Conservation (phyloP, 352 stramenopile genomes). For the Pythium phragmitis region DNA sequence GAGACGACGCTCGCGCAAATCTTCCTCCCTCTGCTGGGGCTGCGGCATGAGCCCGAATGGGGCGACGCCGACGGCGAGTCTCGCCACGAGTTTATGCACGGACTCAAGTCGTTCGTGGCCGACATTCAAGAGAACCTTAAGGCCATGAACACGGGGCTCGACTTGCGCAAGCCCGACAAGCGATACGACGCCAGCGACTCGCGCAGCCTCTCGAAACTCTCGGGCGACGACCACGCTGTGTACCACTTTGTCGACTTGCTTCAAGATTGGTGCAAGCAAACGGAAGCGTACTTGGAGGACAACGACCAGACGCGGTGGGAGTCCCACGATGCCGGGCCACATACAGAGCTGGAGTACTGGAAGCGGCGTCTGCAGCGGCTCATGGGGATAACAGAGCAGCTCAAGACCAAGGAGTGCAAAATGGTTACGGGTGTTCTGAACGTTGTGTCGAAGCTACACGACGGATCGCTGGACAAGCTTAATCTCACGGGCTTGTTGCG, state of each 20-base stretch:
- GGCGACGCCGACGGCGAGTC: slow-evolving; percentile 61
- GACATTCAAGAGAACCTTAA: slow-evolving; percentile 90
- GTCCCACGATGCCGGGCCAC: slow-evolving; percentile 74
- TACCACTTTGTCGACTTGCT: slow-evolving; percentile 87
- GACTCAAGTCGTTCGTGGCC: slow-evolving; percentile 73
- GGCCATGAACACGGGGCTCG: slow-evolving; percentile 84
- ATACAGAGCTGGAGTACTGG: slow-evolving; percentile 88
- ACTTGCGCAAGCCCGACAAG: slow-evolving; percentile 87
- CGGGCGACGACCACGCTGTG: slow-evolving; percentile 67
- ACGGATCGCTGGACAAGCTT: slow-evolving; percentile 62
- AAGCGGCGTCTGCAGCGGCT: slow-evolving; percentile 77
- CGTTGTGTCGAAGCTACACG: slow-evolving; percentile 77
- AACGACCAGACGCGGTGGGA: slow-evolving; percentile 81
- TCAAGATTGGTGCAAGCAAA: slow-evolving; percentile 89
- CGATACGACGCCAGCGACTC: slow-evolving; percentile 68
- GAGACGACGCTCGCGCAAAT: slow-evolving; percentile 74
- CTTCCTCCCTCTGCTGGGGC: slow-evolving; percentile 57
- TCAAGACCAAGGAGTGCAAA: slow-evolving; percentile 89
- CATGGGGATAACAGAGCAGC: slow-evolving; percentile 87
- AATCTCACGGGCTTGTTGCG: slow-evolving; percentile 75
- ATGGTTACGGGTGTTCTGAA: slow-evolving; percentile 84
- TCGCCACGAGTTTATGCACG: slow-evolving; percentile 83
- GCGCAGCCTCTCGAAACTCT: slow-evolving; percentile 64
- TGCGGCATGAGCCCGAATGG: slow-evolving; percentile 52
- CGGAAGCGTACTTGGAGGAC: slow-evolving; percentile 83